Evolutionary conservation across 179 eudicot genomes (phyloP), one percentile per base, ranked within the genome.

Genomic region (Beta macrorhiza): DNA sequence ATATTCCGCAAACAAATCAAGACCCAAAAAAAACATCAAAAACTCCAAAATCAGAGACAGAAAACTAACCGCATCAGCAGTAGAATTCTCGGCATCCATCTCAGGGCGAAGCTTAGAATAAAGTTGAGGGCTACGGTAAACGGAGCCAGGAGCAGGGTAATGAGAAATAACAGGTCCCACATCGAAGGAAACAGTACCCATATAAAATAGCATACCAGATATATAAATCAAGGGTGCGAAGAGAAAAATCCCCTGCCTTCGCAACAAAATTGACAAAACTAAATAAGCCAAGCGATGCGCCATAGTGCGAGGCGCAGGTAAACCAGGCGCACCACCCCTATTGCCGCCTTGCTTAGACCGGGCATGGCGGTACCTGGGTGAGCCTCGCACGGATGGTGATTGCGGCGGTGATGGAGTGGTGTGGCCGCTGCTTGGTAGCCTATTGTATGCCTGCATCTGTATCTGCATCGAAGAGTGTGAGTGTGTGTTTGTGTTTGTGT

Each of bases 151-250:
- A 0, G 92, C 87, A 0, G 89, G 89, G 4, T 88, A 87, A 74
- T 88, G 93, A 25, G 80, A 81, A 75, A 94, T 88, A 10, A 87
- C 86, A 7, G 94, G 96, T 7, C 93, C 96, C 14, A 86, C 90
- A 80, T 96, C 97, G 44, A 96, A 92, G 14, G 97, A 90, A 15
- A 96, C 91, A 14, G 98, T 92, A 7, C 97, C 98, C 96, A 96
- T 91, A 75, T 96, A 96, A 57, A 96, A 88, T 1, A 96, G 79
- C 96, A 96, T 92, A 11, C 93, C 93, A 7, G 98, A 85, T 56
- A 96, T 91, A 75, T 96, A 96, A 16, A 96, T 83, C 25, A 96
- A 83, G 0, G 99, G 99, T 0, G 97, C 99, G 72, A 96, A 96
- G 15, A 96, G 88, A 68, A 96, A 96, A 20, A 94, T 81, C 12